These are phyloP conservation scores for Termitomyces sp. DNA, from an alignment of 768 basidiomycete genomes.

Conservation along the genomic window DNA sequence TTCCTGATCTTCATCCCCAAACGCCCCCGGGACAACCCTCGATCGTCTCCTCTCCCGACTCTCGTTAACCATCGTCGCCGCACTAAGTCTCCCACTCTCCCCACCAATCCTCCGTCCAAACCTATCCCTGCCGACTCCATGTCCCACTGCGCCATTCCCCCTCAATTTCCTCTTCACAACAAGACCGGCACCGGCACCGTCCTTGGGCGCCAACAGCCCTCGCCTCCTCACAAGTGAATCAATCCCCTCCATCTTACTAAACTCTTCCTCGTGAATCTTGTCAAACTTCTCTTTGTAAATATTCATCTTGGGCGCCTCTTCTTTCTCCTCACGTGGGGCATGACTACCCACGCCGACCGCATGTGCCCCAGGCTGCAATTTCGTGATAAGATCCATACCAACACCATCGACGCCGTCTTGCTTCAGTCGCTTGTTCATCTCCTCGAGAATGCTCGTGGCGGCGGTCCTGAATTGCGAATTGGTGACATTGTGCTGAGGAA, in stretches of 20 bases:
- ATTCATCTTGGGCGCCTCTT: slow-evolving; percentile 22
- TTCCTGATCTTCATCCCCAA: slow-evolving; percentile 43
- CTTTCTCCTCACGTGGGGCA: slow-evolving; percentile 22
- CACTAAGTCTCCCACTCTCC: slow-evolving; percentile 21
- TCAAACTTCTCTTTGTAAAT: slow-evolving; percentile 44
- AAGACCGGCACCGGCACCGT: slow-evolving; percentile 11
- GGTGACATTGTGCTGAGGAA: slow-evolving; percentile 54
- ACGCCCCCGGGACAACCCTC: slow-evolving; percentile 49
- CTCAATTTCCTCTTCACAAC: slow-evolving; percentile 47
- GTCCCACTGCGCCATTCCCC: slow-evolving; percentile 20
- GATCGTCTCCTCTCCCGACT: slow-evolving; percentile 27
- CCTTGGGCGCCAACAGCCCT: slow-evolving; percentile 13
- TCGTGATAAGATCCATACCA: slow-evolving; percentile 37
- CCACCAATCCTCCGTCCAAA: slow-evolving; percentile 18
- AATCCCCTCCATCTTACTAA: slow-evolving; percentile 77
- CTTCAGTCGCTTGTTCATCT: slow-evolving; percentile 73
- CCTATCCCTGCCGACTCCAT: slow-evolving; percentile 18
- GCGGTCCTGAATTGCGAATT: slow-evolving; percentile 63
- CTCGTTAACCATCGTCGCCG: slow-evolving; percentile 42
- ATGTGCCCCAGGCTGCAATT: slow-evolving; percentile 26
- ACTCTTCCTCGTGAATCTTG: slow-evolving; percentile 56
- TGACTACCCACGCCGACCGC: slow-evolving; percentile 10
- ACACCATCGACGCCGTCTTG: slow-evolving; percentile 50
- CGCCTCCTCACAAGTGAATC: slow-evolving; percentile 31
- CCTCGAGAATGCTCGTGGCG: slow-evolving; percentile 67